Conservation (phyloP, 108 stramenopile species). For the Cylindrotheca fusiformis region DNA sequence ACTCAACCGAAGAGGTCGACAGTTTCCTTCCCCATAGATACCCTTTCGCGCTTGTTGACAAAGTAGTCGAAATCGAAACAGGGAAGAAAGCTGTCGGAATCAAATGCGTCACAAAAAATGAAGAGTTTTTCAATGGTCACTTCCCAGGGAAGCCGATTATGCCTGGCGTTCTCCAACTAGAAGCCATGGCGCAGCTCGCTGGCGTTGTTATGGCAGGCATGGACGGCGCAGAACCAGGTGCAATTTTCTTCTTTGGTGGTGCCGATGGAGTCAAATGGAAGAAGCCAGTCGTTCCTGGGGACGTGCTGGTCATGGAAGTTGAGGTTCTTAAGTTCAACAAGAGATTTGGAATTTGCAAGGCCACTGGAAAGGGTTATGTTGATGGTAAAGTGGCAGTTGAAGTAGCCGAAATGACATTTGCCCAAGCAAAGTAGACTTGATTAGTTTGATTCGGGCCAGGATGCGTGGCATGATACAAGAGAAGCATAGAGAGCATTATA, state of each 20-base stretch:
- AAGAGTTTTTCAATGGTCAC: constrained; percentile 98
- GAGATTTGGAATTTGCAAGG: constrained; percentile 86
- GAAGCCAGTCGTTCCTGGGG: constrained; percentile 97
- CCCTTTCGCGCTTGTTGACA: constrained; percentile 88
- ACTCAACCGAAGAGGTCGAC: constrained; percentile 88
- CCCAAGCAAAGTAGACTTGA: constrained; percentile 59
- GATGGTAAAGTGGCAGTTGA: constrained; percentile 85
- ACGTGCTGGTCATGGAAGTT: constrained; percentile 95
- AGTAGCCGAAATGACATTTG: constrained; percentile 83
- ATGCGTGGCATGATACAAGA: no score
- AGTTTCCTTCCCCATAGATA: constrained; percentile 93
- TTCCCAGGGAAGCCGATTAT: constrained; percentile 97
- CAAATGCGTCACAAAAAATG: constrained; percentile 94
- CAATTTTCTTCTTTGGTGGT: constrained; percentile 97
- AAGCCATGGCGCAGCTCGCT: constrained; percentile 97
- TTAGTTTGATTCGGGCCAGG: no score
- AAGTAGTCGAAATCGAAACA: constrained; percentile 90
- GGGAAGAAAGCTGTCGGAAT: constrained; percentile 94
- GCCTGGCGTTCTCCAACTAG: constrained; percentile 97
- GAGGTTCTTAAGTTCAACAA: constrained; percentile 86
- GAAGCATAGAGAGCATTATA: no score
- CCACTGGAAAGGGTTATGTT: constrained; percentile 82
- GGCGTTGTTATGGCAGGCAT: constrained; percentile 90
- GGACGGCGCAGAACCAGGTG: constrained; percentile 80
- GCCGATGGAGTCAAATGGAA: constrained; percentile 97